A percentile compares a stretch with the other conserved stretches of the same genome.
Evolutionary conservation across 2,329 filamentous ascomycete genomes (phyloP).

Genomic region (Calycina marina): DNA sequence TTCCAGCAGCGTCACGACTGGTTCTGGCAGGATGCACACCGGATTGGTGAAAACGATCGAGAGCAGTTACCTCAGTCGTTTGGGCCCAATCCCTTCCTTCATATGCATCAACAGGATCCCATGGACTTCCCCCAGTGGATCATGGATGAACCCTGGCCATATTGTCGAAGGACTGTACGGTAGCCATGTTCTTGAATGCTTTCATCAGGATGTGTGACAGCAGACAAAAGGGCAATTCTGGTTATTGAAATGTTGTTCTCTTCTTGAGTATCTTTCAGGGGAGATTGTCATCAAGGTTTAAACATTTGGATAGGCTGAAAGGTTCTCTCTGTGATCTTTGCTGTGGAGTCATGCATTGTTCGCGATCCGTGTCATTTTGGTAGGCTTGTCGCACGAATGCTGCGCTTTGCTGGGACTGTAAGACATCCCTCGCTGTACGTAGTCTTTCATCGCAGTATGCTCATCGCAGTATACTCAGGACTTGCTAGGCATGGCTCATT

Average conservation of each 20-base stretch:
- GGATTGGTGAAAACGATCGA: conserved; percentile 12
- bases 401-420: not conserved
- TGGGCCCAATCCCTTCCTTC: conserved; percentile 2
- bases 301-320: no score
- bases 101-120: conserved; percentile 11
- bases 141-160: no score
- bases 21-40: conserved; percentile 20
- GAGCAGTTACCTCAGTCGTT: conserved; percentile 2
- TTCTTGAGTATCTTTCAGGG: no score
- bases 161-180: no score
- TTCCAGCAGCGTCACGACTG: conserved; percentile 15
- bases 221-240: no score
- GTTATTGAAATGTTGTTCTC: no score
- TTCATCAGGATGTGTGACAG: no score
- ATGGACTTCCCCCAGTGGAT: no score
- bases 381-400: not conserved
- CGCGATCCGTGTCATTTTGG: not conserved
- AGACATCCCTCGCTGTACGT: not conserved
- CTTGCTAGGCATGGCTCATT: not conserved
- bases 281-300: no score
- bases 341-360: no score
- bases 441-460: no score
- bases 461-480: not conserved
- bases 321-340: not conserved
- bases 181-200: no score